Evolutionary conservation across 495 filamentous ascomycete species (phyloP).

Genomic region (Aspergillus hancockii): DNA sequence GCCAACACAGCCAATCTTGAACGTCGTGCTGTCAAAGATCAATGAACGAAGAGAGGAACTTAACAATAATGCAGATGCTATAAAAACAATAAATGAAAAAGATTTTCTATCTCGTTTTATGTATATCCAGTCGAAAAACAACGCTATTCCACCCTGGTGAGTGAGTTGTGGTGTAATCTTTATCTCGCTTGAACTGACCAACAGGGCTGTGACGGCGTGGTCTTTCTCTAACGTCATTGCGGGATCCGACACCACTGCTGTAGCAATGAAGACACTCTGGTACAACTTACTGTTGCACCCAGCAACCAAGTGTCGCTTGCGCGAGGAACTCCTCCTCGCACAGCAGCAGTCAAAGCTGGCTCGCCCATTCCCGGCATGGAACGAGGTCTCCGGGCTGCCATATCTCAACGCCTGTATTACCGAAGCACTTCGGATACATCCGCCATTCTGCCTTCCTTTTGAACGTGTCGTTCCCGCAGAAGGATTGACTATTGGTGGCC

Average conservation of each 20-base stretch:
- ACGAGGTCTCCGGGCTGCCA: constrained; percentile 32
- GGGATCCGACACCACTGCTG: constrained; percentile 48
- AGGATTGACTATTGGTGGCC: constrained; percentile 26
- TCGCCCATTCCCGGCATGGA: constrained; percentile 26
- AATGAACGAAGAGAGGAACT: constrained; percentile 4
- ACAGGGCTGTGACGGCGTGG: constrained; percentile 21
- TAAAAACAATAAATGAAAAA: constrained; percentile 11
- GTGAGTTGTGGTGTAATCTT: background rate
- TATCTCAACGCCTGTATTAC: constrained; percentile 52
- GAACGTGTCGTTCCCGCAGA: constrained; percentile 40
- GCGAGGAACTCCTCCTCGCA: constrained; percentile 15
- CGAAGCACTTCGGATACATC: constrained; percentile 58
- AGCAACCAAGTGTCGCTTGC: constrained; percentile 23
- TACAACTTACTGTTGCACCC: constrained; percentile 37
- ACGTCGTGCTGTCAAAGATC: constrained; percentile 5
- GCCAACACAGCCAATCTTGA: constrained; percentile 5
- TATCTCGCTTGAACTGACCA: background rate
- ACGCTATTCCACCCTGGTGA: constrained; percentile 26
- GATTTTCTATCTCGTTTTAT: constrained; percentile 28
- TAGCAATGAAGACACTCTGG: constrained; percentile 36
- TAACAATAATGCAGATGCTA: background rate
- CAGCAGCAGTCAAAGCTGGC: constrained; percentile 17
- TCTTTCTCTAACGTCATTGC: constrained; percentile 43
- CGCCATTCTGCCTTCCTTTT: constrained; percentile 38
- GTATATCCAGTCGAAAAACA: constrained; percentile 17